A percentile compares a stretch with the other conserved stretches of the same genome.
phyloP scores from a whole-genome alignment of 345 rosid species.

The Litchi chinensis region DNA sequence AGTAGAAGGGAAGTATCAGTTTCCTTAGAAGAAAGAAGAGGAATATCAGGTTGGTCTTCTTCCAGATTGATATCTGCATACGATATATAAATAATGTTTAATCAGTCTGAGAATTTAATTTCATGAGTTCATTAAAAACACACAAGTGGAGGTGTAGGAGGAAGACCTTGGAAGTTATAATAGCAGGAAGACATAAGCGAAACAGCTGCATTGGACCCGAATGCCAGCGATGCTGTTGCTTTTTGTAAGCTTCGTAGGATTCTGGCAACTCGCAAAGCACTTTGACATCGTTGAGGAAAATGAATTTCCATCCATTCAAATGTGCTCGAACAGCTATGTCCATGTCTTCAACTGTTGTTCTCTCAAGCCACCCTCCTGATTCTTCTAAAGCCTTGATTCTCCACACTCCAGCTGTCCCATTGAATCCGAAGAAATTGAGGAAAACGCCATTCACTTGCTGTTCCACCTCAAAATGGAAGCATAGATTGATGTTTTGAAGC shows the following conservation, averaged over 20 bases:
- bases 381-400: conserved; percentile 82
- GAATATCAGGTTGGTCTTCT: conserved; percentile 77
- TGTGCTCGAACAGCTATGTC: conserved; percentile 93
- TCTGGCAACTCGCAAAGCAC: conserved; percentile 84
- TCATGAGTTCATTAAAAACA: too few species aligned
- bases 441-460: conserved; percentile 82
- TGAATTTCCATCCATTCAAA: conserved; percentile 82
- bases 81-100: background rate
- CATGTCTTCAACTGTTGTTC: conserved; percentile 95
- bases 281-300: conserved; percentile 76
- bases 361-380: conserved; percentile 92
- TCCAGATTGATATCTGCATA: conserved; percentile 68
- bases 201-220: conserved; percentile 96
- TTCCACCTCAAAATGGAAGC: conserved; percentile 95
- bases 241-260: conserved; percentile 87
- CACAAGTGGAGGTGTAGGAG: background rate
- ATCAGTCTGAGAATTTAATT: background rate
- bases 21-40: conserved; percentile 89
- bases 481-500: conserved; percentile 82
- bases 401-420: conserved; percentile 95
- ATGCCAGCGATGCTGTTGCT: conserved; percentile 93
- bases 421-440: conserved; percentile 89
- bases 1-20: conserved; percentile 86
- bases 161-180: conserved; percentile 70
- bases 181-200: conserved; percentile 76